phyloP scores from a whole-genome alignment of 1,284 basidiomycete genomes.

The Malassezia dermatis region DNA sequence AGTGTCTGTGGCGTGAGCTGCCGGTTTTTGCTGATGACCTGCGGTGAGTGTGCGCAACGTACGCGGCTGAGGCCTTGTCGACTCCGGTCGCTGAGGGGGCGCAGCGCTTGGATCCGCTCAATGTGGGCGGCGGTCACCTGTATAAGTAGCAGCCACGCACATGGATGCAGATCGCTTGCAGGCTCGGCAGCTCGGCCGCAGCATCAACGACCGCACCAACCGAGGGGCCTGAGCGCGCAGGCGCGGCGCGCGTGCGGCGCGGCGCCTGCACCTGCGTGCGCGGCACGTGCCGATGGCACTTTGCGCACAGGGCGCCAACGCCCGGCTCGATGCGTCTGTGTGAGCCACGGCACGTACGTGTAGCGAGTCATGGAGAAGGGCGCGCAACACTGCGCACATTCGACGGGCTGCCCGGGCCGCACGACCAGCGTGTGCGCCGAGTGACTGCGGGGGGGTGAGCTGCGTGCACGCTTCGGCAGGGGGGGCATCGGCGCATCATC shows the following conservation, averaged over 20 bases:
- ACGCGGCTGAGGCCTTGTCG: conserved; percentile 38
- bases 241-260: background rate
- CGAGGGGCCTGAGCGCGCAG: background rate
- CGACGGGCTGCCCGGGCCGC: conserved; percentile 62
- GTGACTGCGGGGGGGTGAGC: conserved; percentile 55
- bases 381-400: conserved; percentile 69
- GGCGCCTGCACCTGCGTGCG: background rate
- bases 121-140: conserved; percentile 77
- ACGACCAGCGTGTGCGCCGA: conserved; percentile 27
- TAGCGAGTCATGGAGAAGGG: conserved; percentile 71
- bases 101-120: conserved; percentile 77
- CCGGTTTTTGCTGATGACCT: conserved; percentile 74
- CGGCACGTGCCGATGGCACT: conserved; percentile 9
- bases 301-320: conserved; percentile 4
- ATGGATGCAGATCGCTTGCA: conserved; percentile 68
- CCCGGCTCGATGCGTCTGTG: conserved; percentile 5
- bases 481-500: conserved; percentile 52
- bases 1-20: conserved; percentile 66
- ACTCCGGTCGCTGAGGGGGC: conserved; percentile 61
- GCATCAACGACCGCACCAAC: background rate
- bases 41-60: conserved; percentile 29
- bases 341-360: conserved; percentile 43
- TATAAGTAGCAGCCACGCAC: background rate
- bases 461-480: conserved; percentile 52
- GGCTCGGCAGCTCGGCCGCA: conserved; percentile 53